These are phyloP conservation scores for Plenodomus lindquistii DNA, from an alignment of 2,329 filamentous ascomycete genomes.

Conservation along the genomic window DNA sequence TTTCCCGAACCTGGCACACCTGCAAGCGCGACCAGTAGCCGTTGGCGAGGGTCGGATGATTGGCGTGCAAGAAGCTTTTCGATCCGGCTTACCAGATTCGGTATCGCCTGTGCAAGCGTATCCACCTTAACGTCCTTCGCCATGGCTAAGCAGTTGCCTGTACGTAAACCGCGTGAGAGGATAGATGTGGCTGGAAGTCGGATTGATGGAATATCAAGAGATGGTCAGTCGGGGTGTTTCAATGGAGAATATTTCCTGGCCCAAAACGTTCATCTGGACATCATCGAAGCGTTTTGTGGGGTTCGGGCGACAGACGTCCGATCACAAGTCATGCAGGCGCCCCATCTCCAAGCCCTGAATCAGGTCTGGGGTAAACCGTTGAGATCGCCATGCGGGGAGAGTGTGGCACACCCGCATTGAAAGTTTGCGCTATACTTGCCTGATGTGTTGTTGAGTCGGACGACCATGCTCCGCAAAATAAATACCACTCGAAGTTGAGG, in stretches of 20 bases:
- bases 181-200: too few relatives aligned
- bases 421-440: slow-evolving; percentile 4
- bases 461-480: slow-evolving; percentile 15
- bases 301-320: slow-evolving; percentile 27
- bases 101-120: slow-evolving; percentile 14
- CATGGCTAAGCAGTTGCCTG: slow-evolving; percentile 4
- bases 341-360: slow-evolving; percentile 5
- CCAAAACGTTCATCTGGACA: slow-evolving; percentile 1
- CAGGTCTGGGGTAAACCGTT: slow-evolving; percentile 5
- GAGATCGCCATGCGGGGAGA: slow-evolving; percentile 15
- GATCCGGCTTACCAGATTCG: slow-evolving; percentile 23
- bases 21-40: slow-evolving; percentile 30
- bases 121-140: slow-evolving; percentile 9
- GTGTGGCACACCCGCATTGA: slow-evolving; percentile 1
- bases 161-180: too few relatives aligned
- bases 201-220: too few relatives aligned
- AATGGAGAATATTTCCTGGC: neutral
- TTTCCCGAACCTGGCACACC: slow-evolving; percentile 35
- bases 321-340: slow-evolving; percentile 10
- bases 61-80: slow-evolving; percentile 23
- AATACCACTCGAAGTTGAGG: too few relatives aligned
- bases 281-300: slow-evolving; percentile 7
- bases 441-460: slow-evolving; percentile 16
- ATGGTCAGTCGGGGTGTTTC: neutral
- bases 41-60: slow-evolving; percentile 20